Evolutionary conservation across 495 filamentous ascomycete species (phyloP).

Genomic region (Rostrohypoxylon terebratum): DNA sequence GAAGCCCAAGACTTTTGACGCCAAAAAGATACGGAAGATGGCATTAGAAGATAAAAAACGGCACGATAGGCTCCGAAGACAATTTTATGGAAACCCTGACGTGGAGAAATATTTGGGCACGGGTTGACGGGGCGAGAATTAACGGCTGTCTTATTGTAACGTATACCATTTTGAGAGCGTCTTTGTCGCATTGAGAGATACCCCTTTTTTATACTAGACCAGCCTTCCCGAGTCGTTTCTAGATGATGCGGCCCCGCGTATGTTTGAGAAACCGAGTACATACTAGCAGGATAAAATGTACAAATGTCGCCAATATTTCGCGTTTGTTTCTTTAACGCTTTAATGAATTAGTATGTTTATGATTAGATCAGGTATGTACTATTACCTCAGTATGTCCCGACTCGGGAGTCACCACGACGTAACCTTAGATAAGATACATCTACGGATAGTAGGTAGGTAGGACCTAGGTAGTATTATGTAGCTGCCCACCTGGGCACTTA

Average conservation of each 20-base stretch:
- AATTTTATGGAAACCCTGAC: constrained; percentile 77
- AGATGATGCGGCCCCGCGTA: background rate
- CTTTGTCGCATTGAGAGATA: constrained; percentile 36
- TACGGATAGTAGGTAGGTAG: too few species aligned
- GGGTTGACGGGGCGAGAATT: constrained; percentile 46
- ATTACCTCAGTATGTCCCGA: too few species aligned
- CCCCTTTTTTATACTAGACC: constrained; percentile 33
- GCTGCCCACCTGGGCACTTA: too few species aligned
- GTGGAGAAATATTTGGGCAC: constrained; percentile 77
- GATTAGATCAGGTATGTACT: too few species aligned
- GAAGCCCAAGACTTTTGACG: constrained; percentile 72
- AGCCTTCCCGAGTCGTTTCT: background rate
- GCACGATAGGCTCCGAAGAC: constrained; percentile 69
- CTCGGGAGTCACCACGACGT: background rate
- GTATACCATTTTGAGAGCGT: constrained; percentile 24
- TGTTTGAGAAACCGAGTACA: background rate
- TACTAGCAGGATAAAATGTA: background rate
- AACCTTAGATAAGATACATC: background rate
- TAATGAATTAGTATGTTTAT: background rate
- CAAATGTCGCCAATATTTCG: background rate
- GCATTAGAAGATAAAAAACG: constrained; percentile 70
- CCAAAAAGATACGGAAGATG: constrained; percentile 73
- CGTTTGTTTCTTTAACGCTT: background rate
- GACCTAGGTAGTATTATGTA: too few species aligned
- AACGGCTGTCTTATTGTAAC: constrained; percentile 8